Base-by-base conservation (phyloP, 1,139 yeast species). In the Pichia sp. region DNA sequence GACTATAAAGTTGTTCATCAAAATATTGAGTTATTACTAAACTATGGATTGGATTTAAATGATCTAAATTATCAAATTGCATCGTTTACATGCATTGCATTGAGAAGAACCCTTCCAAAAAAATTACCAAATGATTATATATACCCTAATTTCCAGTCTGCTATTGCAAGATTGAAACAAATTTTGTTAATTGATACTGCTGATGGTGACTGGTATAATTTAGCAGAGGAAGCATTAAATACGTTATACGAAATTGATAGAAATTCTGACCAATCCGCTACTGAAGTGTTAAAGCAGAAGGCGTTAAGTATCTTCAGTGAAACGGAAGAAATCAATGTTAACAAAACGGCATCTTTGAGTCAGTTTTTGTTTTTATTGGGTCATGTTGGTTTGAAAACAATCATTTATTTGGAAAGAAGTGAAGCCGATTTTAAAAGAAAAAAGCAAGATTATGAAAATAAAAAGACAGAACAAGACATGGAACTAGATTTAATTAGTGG, bases 401-500 rank as follows among this genome's bases (percentile, higher is more conserved):
- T 90, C 48, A 94, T 90, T 2, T 84, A 86, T 58, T 71, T 94
- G 43, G 98, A 92, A 57, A 76, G 77, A 45, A 76, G 90, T 48
- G 98, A 92, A 61, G 79, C 82, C 0, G 84, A 81, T 50, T 92
- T 90, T 64, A 94, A 92, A 61, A 80, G 83, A 60, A 78, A 82
- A 56, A 87, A 87, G 57, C 81, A 82, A 45, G 87, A 79, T 38
- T 75, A 80, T 2, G 87, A 82, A 58, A 62, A 59, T 30, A 64
- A 60, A 10, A 66, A 64, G 22, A 68, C 69, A 16, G 75, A 73
- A 30, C 76, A 74, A 5, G 82, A 75, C 25, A 83, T 80, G 51
- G 97, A 90, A 57, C 68, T 90, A 46, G 96, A 87, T 53, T 82
- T 89, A 87, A 90, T 89, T 56, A 95, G 96, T 16, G 96, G 96